These are phyloP conservation scores for Trametopsis cervina DNA, from an alignment of 768 basidiomycete species.

Conservation along the genomic window DNA sequence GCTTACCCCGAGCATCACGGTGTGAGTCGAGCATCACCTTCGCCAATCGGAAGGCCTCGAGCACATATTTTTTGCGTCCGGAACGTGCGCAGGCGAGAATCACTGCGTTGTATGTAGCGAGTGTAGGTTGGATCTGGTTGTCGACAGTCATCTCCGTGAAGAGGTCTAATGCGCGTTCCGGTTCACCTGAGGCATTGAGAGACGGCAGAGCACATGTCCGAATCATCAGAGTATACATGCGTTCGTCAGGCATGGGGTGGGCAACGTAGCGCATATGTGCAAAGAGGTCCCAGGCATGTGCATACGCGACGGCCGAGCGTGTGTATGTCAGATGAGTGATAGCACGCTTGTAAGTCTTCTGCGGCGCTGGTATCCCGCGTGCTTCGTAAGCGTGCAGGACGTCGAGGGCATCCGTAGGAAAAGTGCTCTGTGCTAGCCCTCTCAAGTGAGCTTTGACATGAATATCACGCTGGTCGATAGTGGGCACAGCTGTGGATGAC, in stretches of 20 bases:
- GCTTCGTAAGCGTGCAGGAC: slow-evolving; percentile 71
- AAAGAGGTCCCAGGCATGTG: slow-evolving; percentile 92
- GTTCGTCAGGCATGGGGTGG: slow-evolving; percentile 68
- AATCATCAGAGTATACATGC: slow-evolving; percentile 83
- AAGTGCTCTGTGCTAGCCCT: slow-evolving; percentile 35
- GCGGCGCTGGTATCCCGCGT: slow-evolving; percentile 54
- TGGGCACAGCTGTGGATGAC: slow-evolving; percentile 28
- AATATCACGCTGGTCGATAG: slow-evolving; percentile 56
- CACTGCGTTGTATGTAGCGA: slow-evolving; percentile 70
- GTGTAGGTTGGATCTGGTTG: slow-evolving; percentile 52
- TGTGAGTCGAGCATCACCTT: slow-evolving; percentile 81
- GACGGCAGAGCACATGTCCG: slow-evolving; percentile 64
- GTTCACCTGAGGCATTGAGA: slow-evolving; percentile 50
- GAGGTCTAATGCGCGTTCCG: slow-evolving; percentile 87
- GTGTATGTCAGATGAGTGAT: slow-evolving; percentile 53
- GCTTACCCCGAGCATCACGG: slow-evolving; percentile 54
- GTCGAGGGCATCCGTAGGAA: slow-evolving; percentile 58
- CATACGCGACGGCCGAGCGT: slow-evolving; percentile 39
- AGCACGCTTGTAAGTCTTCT: slow-evolving; percentile 65
- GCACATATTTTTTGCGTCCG: slow-evolving; percentile 55
- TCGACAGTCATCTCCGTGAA: slow-evolving; percentile 90
- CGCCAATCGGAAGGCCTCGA: slow-evolving; percentile 79
- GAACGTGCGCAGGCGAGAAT: slow-evolving; percentile 75
- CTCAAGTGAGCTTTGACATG: slow-evolving; percentile 65
- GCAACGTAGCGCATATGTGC: slow-evolving; percentile 95